Evolutionary conservation across 495 filamentous ascomycete species (phyloP), one percentile per base, ranked within the genome.

Genomic region (Neurospora tetrasperma): DNA sequence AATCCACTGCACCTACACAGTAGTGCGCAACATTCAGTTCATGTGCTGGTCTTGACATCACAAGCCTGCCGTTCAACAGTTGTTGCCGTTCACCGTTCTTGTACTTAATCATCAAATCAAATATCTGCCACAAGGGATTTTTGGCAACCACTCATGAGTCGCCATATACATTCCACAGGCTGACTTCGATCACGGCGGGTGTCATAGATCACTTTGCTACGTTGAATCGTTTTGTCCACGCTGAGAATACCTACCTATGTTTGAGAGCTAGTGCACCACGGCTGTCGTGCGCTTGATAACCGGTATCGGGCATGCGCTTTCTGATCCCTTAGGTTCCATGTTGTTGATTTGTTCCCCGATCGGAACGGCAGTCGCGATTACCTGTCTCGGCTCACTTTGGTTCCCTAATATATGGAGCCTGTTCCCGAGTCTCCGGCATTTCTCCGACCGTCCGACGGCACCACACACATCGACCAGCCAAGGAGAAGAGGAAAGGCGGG

Each of bases 371-470:
- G 46, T 54, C 10, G 46, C 5, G 46, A 27, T 54, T 27, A 54
- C 46, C 23, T 46, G 54, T 66, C 11, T 38, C 54, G 23, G 54
- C 23, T 27, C 27, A 66, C 9, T 66, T 66, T 35, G 54, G 54
- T 38, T 66, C 14, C 14, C 54, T 35, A 14, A 10, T 14, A 66
- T 35, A 31, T 66, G 54, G 14, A 38, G 16, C 44, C 71, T 31
- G 54, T 72, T 76, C 48, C 76, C 77, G 76, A 78, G 74, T 74
- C 72, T 77, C 79, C 79, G 79, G 75, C 48, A 77, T 78, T 77
- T 78, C 78, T 79, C 75, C 79, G 69, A 74, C 70, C 70, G 75
- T 78, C 75, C 78, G 69, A 74, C 70, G 71, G 75, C 27, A 62
- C 54, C 35, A 35, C 14, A 27, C 46, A 62, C 14, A 27, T 71